Evolutionary conservation across 73 alveolate species (phyloP).

Genomic region (Paramecium biaurelia): DNA sequence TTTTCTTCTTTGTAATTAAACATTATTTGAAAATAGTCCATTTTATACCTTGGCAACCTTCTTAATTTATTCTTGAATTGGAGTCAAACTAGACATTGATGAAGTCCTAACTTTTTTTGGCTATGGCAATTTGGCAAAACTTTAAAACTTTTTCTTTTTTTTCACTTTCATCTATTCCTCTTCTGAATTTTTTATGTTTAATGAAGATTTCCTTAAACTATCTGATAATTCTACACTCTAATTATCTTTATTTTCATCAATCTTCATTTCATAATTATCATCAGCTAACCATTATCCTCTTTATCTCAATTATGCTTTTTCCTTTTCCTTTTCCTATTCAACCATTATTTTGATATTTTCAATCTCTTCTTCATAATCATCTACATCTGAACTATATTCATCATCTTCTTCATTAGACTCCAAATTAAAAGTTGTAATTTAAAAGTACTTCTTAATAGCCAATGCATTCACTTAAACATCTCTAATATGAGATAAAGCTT

Average conservation of each 20-base stretch:
- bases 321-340: neutral
- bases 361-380: neutral
- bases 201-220: neutral
- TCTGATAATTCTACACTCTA: neutral
- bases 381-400: slow-evolving; percentile 50
- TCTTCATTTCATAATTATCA: neutral
- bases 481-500: neutral
- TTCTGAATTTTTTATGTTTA: neutral
- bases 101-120: neutral
- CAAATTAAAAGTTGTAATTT: neutral
- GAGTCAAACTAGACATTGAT: neutral
- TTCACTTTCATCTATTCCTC: neutral
- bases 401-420: slow-evolving; percentile 32
- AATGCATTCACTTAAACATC: neutral
- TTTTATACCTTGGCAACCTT: neutral
- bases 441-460: neutral
- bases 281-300: neutral
- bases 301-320: neutral
- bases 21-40: neutral
- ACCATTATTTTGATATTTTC: slow-evolving; percentile 10
- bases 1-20: neutral
- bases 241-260: neutral
- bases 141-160: neutral
- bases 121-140: neutral
- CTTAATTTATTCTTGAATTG: neutral